Percentiles rank a stretch among this genome's conserved stretches.
Conservation (phyloP, 169 alveolate species). For the Theileria parva region DNA sequence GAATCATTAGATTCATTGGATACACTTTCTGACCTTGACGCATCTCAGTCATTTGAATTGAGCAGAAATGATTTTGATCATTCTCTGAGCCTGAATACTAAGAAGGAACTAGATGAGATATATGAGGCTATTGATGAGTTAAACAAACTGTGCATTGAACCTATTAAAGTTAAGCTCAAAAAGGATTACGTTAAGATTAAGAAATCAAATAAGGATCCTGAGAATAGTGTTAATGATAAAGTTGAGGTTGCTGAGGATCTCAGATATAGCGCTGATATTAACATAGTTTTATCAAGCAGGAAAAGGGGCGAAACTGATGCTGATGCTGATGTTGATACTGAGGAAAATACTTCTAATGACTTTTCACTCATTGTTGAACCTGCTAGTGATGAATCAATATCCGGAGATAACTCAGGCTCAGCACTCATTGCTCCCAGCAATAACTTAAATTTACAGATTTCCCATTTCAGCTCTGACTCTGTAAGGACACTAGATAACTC, state of each 20-base stretch:
- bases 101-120: not conserved
- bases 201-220: not conserved
- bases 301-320: not conserved
- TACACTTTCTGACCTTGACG: not conserved
- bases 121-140: not conserved
- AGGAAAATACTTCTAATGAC: not conserved
- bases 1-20: not conserved
- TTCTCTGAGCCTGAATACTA: not conserved
- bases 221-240: not conserved
- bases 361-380: not conserved
- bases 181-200: not conserved
- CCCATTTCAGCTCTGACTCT: conserved; percentile 4
- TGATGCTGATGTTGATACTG: not conserved
- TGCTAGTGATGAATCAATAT: not conserved
- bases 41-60: not conserved
- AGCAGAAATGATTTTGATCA: not conserved
- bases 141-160: not conserved
- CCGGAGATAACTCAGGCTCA: not conserved
- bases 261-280: conserved; percentile 1
- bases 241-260: not conserved
- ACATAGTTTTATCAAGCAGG: conserved; percentile 6
- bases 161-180: not conserved
- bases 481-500: not conserved
- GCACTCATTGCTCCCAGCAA: not conserved
- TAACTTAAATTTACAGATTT: not conserved